Percentiles rank a stretch among this genome's conserved stretches.
Evolutionary conservation across 257 asterid species (phyloP).

Genomic region (Ilex asprella): DNA sequence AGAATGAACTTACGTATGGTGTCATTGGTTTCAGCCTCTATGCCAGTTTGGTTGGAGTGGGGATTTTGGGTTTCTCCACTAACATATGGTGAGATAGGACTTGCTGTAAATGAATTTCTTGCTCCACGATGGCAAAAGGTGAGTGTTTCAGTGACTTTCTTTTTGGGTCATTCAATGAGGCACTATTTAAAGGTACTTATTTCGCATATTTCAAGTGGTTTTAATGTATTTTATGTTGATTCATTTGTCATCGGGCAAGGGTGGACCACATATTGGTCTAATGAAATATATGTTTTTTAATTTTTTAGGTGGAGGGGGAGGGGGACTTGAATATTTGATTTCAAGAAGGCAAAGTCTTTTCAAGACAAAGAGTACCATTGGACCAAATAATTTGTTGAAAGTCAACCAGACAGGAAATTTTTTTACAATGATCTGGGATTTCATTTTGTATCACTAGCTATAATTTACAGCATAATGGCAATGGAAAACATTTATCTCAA

Average conservation of each 20-base stretch:
- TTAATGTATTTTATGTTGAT: not conserved
- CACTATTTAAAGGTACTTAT: too few species aligned
- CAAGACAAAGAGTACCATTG: too few species aligned
- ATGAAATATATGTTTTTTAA: not conserved
- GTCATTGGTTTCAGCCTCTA: constrained; percentile 46
- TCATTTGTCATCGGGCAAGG: not conserved
- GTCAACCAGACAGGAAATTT: too few species aligned
- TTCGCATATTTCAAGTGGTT: not conserved
- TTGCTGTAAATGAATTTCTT: constrained; percentile 56
- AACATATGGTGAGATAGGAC: constrained; percentile 67
- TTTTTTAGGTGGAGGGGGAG: too few species aligned
- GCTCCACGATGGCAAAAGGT: constrained; percentile 73
- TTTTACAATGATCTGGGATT: too few species aligned
- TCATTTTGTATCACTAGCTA: too few species aligned
- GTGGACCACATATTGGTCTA: not conserved
- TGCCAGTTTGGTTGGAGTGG: constrained; percentile 70
- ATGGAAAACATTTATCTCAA: too few species aligned
- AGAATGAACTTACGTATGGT: not conserved
- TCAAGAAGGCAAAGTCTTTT: too few species aligned
- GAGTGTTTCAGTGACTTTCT: not conserved
- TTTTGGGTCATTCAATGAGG: too few species aligned
- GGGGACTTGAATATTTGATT: too few species aligned
- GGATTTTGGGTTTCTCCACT: constrained; percentile 65
- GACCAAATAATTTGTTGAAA: too few species aligned
- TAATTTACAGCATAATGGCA: too few species aligned